A percentile compares a stretch with the other conserved stretches of the same genome.
phyloP scores from a whole-genome alignment of 1,139 yeast genomes.

The Hemisphaericaspora lyxosophila region DNA sequence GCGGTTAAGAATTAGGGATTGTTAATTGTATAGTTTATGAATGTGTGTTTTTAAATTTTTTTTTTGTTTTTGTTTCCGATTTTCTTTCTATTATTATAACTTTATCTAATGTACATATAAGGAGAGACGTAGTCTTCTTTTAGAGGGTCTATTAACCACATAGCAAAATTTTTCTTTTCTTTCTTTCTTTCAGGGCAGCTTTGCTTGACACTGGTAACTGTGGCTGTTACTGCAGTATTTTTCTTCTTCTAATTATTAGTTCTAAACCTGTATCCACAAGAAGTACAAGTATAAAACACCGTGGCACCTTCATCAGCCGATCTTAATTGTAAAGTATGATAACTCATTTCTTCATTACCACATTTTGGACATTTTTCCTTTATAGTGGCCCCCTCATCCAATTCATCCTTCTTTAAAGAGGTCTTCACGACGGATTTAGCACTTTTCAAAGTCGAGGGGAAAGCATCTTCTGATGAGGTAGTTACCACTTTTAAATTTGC shows the following conservation, averaged over 20 bases:
- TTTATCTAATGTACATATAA: slow-evolving; percentile 3
- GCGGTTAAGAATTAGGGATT: slow-evolving; percentile 23
- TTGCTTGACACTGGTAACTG: too few species aligned
- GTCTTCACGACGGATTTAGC: slow-evolving; percentile 92
- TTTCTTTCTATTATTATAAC: slow-evolving; percentile 4
- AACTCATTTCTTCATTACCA: slow-evolving; percentile 97
- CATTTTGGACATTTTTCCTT: slow-evolving; percentile 97
- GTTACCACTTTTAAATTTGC: slow-evolving; percentile 84
- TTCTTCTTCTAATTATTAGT: slow-evolving; percentile 81
- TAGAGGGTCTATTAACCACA: too few species aligned
- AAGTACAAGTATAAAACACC: slow-evolving; percentile 90
- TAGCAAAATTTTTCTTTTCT: too few species aligned
- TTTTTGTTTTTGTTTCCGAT: too few species aligned
- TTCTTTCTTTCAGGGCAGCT: too few species aligned
- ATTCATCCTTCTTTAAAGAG: slow-evolving; percentile 67
- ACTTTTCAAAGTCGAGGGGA: slow-evolving; percentile 79
- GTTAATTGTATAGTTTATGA: too few species aligned
- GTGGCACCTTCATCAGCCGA: slow-evolving; percentile 99
- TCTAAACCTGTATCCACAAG: slow-evolving; percentile 90
- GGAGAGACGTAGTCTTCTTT: too few species aligned
- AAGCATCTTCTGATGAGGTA: slow-evolving; percentile 83
- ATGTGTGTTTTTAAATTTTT: too few species aligned
- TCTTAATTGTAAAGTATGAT: slow-evolving; percentile 92
- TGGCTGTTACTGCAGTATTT: too few species aligned
- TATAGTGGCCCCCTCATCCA: slow-evolving; percentile 93